phyloP scores from a whole-genome alignment of 495 filamentous ascomycete species.

The Penicillium ucsense region DNA sequence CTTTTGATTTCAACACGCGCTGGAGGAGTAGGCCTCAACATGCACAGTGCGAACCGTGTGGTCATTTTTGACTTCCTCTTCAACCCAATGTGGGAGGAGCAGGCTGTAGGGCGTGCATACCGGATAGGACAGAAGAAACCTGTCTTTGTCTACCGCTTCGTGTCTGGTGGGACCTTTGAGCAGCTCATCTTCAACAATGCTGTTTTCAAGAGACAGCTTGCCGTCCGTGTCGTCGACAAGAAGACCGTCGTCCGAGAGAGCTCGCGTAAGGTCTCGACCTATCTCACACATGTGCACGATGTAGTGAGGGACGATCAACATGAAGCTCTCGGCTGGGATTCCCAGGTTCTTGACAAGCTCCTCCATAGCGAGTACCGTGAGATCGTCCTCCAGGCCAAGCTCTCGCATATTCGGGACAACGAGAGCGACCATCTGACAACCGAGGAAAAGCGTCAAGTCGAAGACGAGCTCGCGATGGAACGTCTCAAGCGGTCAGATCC shows the following conservation, averaged over 20 bases:
- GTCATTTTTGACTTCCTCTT: conserved; percentile 79
- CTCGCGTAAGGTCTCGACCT: conserved; percentile 36
- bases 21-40: conserved; percentile 75
- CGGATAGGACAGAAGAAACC: conserved; percentile 76
- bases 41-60: conserved; percentile 76
- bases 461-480: conserved; percentile 33
- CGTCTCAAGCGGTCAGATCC: conserved; percentile 38
- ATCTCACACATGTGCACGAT: conserved; percentile 46
- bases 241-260: conserved; percentile 58
- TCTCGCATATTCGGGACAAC: conserved; percentile 50
- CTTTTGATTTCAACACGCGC: conserved; percentile 78
- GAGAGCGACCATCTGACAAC: conserved; percentile 46
- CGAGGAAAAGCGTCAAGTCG: conserved; percentile 43
- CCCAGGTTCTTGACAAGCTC: conserved; percentile 57
- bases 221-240: conserved; percentile 72
- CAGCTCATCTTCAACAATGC: conserved; percentile 57
- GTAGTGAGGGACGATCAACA: conserved; percentile 43
- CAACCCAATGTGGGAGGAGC: conserved; percentile 74
- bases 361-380: conserved; percentile 26
- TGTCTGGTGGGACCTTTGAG: conserved; percentile 72
- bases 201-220: conserved; percentile 72
- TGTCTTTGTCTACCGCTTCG: conserved; percentile 83
- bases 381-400: conserved; percentile 42
- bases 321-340: conserved; percentile 52
- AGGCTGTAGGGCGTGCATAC: conserved; percentile 82